Evolutionary conservation across 345 rosid species (phyloP).

Genomic region (Eucalyptus urophylla): DNA sequence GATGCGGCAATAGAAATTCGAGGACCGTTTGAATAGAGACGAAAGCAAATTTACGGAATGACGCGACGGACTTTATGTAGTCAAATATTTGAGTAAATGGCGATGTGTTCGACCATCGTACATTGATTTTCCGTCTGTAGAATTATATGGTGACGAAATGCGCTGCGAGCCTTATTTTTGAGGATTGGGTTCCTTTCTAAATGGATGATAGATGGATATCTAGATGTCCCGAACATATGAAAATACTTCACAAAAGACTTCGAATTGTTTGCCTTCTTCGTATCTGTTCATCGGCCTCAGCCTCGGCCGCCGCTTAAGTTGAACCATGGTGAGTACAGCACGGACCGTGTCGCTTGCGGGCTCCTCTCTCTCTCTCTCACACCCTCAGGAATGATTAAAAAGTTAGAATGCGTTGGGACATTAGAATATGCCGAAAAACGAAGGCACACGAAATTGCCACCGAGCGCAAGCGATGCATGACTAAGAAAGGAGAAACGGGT

Average conservation of each 20-base stretch:
- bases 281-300: too few relatives aligned
- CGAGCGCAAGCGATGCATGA: not conserved
- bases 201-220: accelerated
- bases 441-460: not conserved
- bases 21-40: not conserved
- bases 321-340: not conserved
- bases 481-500: not conserved
- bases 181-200: not conserved
- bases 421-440: not conserved
- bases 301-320: too few relatives aligned
- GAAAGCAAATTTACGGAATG: not conserved
- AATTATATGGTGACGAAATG: not conserved
- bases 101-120: not conserved
- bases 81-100: not conserved
- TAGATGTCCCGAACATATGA: not conserved
- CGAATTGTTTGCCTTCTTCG: not conserved
- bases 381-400: not conserved
- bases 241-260: not conserved
- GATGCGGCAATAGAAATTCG: not conserved
- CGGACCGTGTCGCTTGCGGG: not conserved
- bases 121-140: not conserved
- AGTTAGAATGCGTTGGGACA: not conserved
- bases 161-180: not conserved
- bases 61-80: not conserved
- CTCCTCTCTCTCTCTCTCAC: not conserved